A percentile compares a stretch with the other conserved stretches of the same genome.
phyloP scores from a whole-genome alignment of 805 yeast species.

The Kluyveromyces starmeri region DNA sequence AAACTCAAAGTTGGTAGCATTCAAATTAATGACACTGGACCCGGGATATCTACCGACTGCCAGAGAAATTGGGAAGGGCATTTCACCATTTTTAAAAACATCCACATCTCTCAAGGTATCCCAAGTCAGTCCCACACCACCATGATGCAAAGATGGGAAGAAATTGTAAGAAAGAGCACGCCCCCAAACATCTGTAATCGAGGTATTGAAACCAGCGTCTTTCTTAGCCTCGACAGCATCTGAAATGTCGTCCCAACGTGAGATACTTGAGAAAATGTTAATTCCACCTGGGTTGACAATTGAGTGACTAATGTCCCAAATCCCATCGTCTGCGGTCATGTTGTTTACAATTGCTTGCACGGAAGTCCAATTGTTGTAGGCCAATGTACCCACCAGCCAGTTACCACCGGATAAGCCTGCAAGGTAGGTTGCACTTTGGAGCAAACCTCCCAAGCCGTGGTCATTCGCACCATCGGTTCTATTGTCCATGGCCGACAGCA shows the following conservation, averaged over 20 bases:
- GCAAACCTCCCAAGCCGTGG: constrained; percentile 62
- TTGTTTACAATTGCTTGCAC: constrained; percentile 48
- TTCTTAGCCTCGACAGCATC: constrained; percentile 46
- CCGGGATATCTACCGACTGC: constrained; percentile 62
- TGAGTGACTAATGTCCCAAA: constrained; percentile 65
- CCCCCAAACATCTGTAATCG: constrained; percentile 76
- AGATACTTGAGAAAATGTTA: constrained; percentile 42
- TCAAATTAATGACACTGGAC: constrained; percentile 44
- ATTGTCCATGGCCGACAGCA: constrained; percentile 68
- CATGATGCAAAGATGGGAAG: constrained; percentile 49
- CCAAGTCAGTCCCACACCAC: constrained; percentile 58
- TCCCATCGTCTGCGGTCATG: constrained; percentile 27
- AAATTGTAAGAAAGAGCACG: constrained; percentile 67
- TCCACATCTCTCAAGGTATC: constrained; percentile 52
- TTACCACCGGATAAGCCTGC: constrained; percentile 81
- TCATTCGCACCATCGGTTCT: constrained; percentile 49
- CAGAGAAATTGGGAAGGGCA: constrained; percentile 68
- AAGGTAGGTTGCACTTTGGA: constrained; percentile 63
- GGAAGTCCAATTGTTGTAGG: constrained; percentile 64
- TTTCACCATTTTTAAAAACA: constrained; percentile 50
- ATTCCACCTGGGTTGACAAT: constrained; percentile 59
- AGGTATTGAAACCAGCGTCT: constrained; percentile 57
- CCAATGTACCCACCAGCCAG: constrained; percentile 69
- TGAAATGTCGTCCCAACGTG: constrained; percentile 46
- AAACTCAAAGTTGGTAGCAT: constrained; percentile 62